phyloP scores from a whole-genome alignment of 768 basidiomycete genomes.

The Boletus sp. region DNA sequence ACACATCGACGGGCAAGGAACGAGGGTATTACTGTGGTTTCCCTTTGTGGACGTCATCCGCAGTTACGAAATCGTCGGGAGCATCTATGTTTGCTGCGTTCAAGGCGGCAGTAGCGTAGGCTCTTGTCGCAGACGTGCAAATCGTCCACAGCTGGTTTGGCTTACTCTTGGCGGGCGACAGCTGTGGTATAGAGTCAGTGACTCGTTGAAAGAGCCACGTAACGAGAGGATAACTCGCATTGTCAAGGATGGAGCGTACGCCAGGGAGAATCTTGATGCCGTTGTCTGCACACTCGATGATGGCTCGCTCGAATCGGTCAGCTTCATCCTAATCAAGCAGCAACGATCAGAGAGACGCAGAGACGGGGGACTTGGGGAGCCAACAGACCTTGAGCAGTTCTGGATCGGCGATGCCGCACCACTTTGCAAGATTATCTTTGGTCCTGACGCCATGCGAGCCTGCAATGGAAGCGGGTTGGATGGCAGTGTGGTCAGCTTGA shows the following conservation, averaged over 20 bases:
- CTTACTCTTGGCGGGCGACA: slow-evolving; percentile 24
- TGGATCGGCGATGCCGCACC: slow-evolving; percentile 68
- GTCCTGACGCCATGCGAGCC: slow-evolving; percentile 84
- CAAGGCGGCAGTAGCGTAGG: slow-evolving; percentile 74
- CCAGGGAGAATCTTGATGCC: slow-evolving; percentile 77
- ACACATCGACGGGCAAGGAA: neutral
- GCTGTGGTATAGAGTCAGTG: slow-evolving; percentile 21
- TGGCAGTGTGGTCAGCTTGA: neutral
- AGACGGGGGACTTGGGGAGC: neutral
- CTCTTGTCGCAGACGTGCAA: slow-evolving; percentile 80
- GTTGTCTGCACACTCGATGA: slow-evolving; percentile 57
- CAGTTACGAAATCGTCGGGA: slow-evolving; percentile 73
- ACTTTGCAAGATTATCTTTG: slow-evolving; percentile 71
- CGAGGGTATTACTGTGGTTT: slow-evolving; percentile 63
- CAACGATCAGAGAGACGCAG: slow-evolving; percentile 1
- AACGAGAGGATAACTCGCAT: slow-evolving; percentile 36
- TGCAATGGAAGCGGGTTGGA: slow-evolving; percentile 25
- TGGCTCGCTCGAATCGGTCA: slow-evolving; percentile 75
- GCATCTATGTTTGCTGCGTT: slow-evolving; percentile 60
- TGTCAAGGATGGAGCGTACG: slow-evolving; percentile 54
- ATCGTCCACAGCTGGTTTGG: slow-evolving; percentile 81
- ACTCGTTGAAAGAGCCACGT: neutral
- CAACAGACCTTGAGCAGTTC: slow-evolving; percentile 63
- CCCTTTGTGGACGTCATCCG: slow-evolving; percentile 80
- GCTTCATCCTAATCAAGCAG: slow-evolving; percentile 55